A percentile compares a stretch with the other conserved stretches of the same genome.
phyloP scores from a whole-genome alignment of 768 basidiomycete genomes.

The Mycena venus region DNA sequence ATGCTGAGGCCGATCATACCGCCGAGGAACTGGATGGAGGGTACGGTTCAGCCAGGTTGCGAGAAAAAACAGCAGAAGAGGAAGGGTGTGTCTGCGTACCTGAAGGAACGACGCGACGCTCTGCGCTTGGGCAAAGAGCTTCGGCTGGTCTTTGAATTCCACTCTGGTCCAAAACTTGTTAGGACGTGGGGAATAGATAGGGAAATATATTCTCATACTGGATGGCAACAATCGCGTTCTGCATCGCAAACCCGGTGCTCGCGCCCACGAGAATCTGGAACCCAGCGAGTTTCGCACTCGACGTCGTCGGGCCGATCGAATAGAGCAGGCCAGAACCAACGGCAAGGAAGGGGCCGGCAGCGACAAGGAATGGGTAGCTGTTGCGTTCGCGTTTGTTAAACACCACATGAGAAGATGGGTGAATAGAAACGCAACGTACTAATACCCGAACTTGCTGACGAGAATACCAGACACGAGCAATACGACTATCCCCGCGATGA shows the following conservation, averaged over 20 bases:
- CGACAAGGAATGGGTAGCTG: conserved; percentile 17
- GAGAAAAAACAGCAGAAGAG: not conserved
- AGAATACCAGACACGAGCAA: conserved; percentile 14
- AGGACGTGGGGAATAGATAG: not conserved
- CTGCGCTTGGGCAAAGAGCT: conserved; percentile 28
- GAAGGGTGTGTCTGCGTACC: not conserved
- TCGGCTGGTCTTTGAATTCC: conserved; percentile 24
- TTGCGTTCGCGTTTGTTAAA: not conserved
- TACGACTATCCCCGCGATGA: conserved; percentile 11
- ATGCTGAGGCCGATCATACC: conserved; percentile 26
- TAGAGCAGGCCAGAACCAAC: conserved; percentile 33
- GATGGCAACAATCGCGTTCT: conserved; percentile 12
- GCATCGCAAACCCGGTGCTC: conserved; percentile 30
- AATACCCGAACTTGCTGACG: conserved; percentile 23
- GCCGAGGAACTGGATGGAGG: conserved; percentile 24
- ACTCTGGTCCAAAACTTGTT: not conserved
- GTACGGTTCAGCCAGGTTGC: no score
- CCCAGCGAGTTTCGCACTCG: conserved; percentile 10
- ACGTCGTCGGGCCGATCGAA: conserved; percentile 8
- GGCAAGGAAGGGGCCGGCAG: conserved; percentile 16
- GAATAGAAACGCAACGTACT: not conserved
- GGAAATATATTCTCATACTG: conserved; percentile 2
- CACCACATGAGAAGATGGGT: not conserved
- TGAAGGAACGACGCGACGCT: conserved; percentile 29
- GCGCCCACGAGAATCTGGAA: conserved; percentile 30